Evolutionary conservation across 768 basidiomycete species (phyloP).

Genomic region (Calocera cornea): DNA sequence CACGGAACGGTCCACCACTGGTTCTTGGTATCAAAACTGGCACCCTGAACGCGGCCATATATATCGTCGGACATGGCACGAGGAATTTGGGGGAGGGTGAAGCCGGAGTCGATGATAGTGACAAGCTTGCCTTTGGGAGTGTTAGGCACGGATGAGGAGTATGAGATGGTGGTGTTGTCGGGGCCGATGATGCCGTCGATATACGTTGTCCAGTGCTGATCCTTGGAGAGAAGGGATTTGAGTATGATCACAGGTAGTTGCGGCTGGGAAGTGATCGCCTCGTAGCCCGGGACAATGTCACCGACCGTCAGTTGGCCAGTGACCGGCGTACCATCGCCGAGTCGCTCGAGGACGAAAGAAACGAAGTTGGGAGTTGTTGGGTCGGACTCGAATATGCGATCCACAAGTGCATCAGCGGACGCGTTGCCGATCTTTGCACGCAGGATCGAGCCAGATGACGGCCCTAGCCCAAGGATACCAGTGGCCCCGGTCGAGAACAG

Average conservation of each 20-base stretch:
- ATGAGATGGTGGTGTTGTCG: constrained; percentile 47
- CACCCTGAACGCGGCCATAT: constrained; percentile 64
- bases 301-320: constrained; percentile 58
- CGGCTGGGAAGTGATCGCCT: constrained; percentile 47
- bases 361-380: constrained; percentile 48
- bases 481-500: constrained; percentile 35
- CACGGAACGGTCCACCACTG: constrained; percentile 64
- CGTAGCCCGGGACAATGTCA: constrained; percentile 48
- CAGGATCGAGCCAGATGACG: constrained; percentile 51
- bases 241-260: constrained; percentile 39
- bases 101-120: constrained; percentile 40
- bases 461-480: constrained; percentile 63
- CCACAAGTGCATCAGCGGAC: constrained; percentile 45
- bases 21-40: constrained; percentile 42
- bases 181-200: constrained; percentile 60
- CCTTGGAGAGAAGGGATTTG: constrained; percentile 30
- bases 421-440: constrained; percentile 23
- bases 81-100: constrained; percentile 46
- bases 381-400: constrained; percentile 50
- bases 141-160: constrained; percentile 53
- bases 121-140: constrained; percentile 52
- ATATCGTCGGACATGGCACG: constrained; percentile 69
- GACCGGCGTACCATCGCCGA: constrained; percentile 30
- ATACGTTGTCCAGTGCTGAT: constrained; percentile 66
- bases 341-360: constrained; percentile 51